Percentiles rank a stretch among this genome's conserved stretches.
These are phyloP conservation scores for Fragilaria radians DNA, from an alignment of 108 stramenopile genomes.

Conservation along the genomic window DNA sequence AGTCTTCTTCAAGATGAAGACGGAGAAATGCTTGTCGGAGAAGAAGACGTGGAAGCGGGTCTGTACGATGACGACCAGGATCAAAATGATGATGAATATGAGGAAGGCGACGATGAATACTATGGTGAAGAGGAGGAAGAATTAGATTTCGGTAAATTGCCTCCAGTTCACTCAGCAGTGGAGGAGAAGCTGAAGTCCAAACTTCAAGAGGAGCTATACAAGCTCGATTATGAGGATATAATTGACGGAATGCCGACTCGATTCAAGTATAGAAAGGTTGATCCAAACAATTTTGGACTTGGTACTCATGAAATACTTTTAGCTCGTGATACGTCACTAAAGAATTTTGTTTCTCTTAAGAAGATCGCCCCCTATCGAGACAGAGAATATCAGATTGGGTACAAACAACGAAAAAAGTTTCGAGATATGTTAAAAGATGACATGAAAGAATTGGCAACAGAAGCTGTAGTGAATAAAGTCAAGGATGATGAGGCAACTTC, in stretches of 20 bases:
- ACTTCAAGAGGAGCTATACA: slow-evolving; percentile 91
- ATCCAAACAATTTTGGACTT: slow-evolving; percentile 87
- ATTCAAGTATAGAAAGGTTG: slow-evolving; percentile 97
- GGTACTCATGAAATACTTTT: slow-evolving; percentile 90
- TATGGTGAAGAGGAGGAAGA: slow-evolving; percentile 35
- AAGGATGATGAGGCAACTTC: slow-evolving; percentile 12
- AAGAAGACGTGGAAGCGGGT: slow-evolving; percentile 58
- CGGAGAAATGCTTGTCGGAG: slow-evolving; percentile 43
- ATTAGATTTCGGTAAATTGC: slow-evolving; percentile 25
- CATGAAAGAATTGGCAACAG: slow-evolving; percentile 23
- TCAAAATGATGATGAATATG: slow-evolving; percentile 21
- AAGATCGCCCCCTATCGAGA: slow-evolving; percentile 92
- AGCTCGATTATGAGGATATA: slow-evolving; percentile 98
- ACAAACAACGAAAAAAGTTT: slow-evolving; percentile 69
- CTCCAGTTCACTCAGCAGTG: slow-evolving; percentile 13
- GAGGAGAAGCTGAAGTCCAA: slow-evolving; percentile 67
- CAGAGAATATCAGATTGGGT: slow-evolving; percentile 59
- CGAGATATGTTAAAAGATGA: slow-evolving; percentile 71
- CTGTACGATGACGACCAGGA: slow-evolving; percentile 58
- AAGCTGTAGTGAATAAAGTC: slow-evolving; percentile 8
- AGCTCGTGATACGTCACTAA: slow-evolving; percentile 87
- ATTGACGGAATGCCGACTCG: slow-evolving; percentile 93
- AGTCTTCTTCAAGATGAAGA: slow-evolving; percentile 45
- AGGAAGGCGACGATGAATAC: slow-evolving; percentile 36
- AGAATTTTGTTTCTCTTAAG: slow-evolving; percentile 94